A percentile compares a stretch with the other conserved stretches of the same genome.
Evolutionary conservation across 352 stramenopile species (phyloP).

Genomic region (Globisporangium canariense): DNA sequence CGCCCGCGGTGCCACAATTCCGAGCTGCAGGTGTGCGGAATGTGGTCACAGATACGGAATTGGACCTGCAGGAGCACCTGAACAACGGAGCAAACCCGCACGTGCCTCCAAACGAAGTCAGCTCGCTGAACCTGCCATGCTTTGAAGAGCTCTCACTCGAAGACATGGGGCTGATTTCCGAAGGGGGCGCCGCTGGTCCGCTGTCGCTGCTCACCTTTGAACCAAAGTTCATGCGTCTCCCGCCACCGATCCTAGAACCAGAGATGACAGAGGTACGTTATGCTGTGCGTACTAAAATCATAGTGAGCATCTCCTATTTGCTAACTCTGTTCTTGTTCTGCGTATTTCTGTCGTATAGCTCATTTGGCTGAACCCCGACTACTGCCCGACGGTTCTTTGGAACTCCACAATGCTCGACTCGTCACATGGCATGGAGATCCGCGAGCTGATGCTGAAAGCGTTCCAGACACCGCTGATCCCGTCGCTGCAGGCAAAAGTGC

Average conservation of each 20-base stretch:
- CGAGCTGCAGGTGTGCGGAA: constrained; percentile 74
- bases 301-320: background rate
- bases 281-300: background rate
- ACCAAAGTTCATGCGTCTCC: constrained; percentile 84
- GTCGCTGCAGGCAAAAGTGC: constrained; percentile 87
- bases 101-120: constrained; percentile 68
- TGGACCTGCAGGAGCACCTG: constrained; percentile 79
- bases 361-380: constrained; percentile 92
- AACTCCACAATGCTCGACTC: constrained; percentile 88
- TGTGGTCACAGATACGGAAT: constrained; percentile 74
- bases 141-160: constrained; percentile 71
- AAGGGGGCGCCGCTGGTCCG: constrained; percentile 31
- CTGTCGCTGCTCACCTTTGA: constrained; percentile 87
- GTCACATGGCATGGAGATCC: constrained; percentile 81
- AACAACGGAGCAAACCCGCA: constrained; percentile 77
- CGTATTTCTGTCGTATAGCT: constrained; percentile 23
- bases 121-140: constrained; percentile 61
- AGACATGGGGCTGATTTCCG: constrained; percentile 59
- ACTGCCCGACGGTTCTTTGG: constrained; percentile 89
- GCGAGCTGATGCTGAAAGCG: constrained; percentile 88
- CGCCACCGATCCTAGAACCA: constrained; percentile 79
- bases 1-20: constrained; percentile 72
- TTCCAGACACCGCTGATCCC: constrained; percentile 88
- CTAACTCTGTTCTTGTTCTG: background rate
- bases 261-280: constrained; percentile 66